These are phyloP conservation scores for Cordyceps sp. DNA, from an alignment of 2,329 filamentous ascomycete genomes.

Conservation along the genomic window DNA sequence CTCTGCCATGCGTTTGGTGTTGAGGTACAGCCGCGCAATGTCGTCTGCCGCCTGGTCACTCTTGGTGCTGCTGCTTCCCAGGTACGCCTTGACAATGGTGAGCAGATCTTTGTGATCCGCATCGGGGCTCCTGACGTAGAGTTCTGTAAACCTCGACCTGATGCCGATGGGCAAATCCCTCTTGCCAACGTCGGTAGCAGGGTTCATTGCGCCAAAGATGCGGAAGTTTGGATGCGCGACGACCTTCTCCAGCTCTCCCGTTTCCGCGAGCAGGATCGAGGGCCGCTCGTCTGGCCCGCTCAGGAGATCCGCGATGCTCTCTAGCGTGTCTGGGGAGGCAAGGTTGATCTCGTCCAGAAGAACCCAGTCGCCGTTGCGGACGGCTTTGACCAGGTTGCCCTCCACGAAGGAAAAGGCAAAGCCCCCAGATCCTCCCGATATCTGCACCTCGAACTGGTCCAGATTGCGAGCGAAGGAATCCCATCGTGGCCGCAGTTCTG, in stretches of 20 bases:
- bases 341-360: slow-evolving; percentile 95
- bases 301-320: slow-evolving; percentile 81
- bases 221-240: slow-evolving; percentile 83
- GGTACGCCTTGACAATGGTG: slow-evolving; percentile 74
- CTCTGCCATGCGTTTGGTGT: slow-evolving; percentile 66
- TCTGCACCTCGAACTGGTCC: slow-evolving; percentile 64
- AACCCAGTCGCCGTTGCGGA: slow-evolving; percentile 92
- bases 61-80: slow-evolving; percentile 53
- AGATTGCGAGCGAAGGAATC: slow-evolving; percentile 59
- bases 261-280: slow-evolving; percentile 81
- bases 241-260: slow-evolving; percentile 80
- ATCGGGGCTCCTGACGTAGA: slow-evolving; percentile 88
- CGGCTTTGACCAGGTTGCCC: slow-evolving; percentile 90
- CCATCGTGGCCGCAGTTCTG: slow-evolving; percentile 53
- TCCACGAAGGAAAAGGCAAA: slow-evolving; percentile 96
- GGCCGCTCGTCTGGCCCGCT: slow-evolving; percentile 55
- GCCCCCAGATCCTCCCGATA: slow-evolving; percentile 52
- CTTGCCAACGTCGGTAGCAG: slow-evolving; percentile 93
- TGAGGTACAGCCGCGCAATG: slow-evolving; percentile 73
- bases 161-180: slow-evolving; percentile 80
- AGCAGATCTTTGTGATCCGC: slow-evolving; percentile 72
- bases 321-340: slow-evolving; percentile 83
- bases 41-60: slow-evolving; percentile 63
- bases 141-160: slow-evolving; percentile 82
- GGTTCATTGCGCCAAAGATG: slow-evolving; percentile 98